phyloP scores from a whole-genome alignment of 2,329 filamentous ascomycete genomes.

The Alternaria gaisen region DNA sequence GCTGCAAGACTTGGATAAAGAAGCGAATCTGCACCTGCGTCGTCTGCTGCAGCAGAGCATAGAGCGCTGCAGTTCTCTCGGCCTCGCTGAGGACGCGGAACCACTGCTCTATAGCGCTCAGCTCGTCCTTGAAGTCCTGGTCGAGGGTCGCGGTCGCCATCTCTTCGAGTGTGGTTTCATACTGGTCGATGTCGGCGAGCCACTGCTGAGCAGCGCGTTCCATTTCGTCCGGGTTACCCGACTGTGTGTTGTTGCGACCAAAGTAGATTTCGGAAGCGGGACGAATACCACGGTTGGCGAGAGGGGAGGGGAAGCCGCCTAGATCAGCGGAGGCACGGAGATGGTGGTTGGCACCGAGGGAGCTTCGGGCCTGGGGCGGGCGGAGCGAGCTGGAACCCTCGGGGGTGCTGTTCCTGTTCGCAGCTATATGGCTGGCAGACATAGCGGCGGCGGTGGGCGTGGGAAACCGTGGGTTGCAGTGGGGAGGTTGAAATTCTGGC shows the following conservation, averaged over 20 bases:
- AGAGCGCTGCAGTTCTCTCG: slow-evolving; percentile 92
- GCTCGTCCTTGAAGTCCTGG: slow-evolving; percentile 99
- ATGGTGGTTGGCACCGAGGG: slow-evolving; percentile 80
- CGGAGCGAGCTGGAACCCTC: slow-evolving; percentile 87
- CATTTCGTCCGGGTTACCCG: slow-evolving; percentile 80
- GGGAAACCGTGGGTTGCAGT: neutral
- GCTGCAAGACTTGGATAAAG: slow-evolving; percentile 98
- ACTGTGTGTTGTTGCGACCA: slow-evolving; percentile 74
- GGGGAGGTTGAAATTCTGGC: slow-evolving; percentile 15
- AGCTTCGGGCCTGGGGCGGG: slow-evolving; percentile 78
- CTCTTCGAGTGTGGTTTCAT: slow-evolving; percentile 97
- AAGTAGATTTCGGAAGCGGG: slow-evolving; percentile 94
- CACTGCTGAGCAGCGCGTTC: slow-evolving; percentile 97
- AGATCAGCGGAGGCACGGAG: slow-evolving; percentile 96
- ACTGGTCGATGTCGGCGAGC: slow-evolving; percentile 99
- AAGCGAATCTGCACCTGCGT: slow-evolving; percentile 99
- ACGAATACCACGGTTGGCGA: slow-evolving; percentile 80
- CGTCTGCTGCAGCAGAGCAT: slow-evolving; percentile 95
- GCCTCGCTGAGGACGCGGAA: slow-evolving; percentile 97
- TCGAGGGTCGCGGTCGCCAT: slow-evolving; percentile 99
- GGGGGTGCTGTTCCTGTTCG: slow-evolving; percentile 95
- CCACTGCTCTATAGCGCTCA: slow-evolving; percentile 99
- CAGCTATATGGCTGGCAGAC: slow-evolving; percentile 59
- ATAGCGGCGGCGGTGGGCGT: slow-evolving; percentile 45
- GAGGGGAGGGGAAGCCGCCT: slow-evolving; percentile 78